Percentiles rank a stretch among this genome's conserved stretches.
Conservation (phyloP, 2,329 filamentous ascomycete species). For the Colletotrichum viniferum region DNA sequence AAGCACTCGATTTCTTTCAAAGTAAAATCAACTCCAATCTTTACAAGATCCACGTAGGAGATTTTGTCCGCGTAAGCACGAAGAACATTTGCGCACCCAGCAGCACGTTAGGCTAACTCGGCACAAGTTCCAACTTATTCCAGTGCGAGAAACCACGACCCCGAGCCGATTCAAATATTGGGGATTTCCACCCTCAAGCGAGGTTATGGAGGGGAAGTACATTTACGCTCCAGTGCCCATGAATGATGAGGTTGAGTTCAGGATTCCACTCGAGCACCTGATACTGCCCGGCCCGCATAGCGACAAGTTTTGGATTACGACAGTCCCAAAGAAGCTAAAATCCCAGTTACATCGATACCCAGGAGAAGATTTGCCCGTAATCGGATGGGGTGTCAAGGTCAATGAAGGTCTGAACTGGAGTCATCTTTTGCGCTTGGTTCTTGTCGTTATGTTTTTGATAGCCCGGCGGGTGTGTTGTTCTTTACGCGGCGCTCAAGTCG, state of each 20-base stretch:
- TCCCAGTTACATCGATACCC: accelerated
- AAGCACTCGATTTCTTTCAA: too few relatives aligned
- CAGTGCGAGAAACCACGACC: accelerated
- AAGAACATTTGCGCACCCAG: too few relatives aligned
- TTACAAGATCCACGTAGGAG: too few relatives aligned
- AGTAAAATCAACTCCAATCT: too few relatives aligned
- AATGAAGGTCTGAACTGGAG: neutral
- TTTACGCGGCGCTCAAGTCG: neutral
- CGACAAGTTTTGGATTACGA: neutral
- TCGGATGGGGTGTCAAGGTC: neutral
- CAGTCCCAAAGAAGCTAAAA: neutral
- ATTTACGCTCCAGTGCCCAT: neutral
- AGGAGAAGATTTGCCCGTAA: neutral
- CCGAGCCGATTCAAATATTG: neutral
- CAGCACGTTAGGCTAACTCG: too few relatives aligned
- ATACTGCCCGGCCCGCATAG: neutral
- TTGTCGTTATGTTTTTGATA: too few relatives aligned
- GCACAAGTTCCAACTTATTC: neutral
- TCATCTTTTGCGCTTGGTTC: too few relatives aligned
- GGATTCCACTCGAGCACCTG: neutral
- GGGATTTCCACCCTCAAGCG: neutral
- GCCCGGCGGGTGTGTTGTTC: too few relatives aligned
- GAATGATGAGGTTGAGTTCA: neutral
- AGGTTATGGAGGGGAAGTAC: accelerated
- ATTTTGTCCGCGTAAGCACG: too few relatives aligned